Base-by-base conservation (phyloP, 2,329 filamentous ascomycete genomes). In the Neofusicoccum umdonicola region DNA sequence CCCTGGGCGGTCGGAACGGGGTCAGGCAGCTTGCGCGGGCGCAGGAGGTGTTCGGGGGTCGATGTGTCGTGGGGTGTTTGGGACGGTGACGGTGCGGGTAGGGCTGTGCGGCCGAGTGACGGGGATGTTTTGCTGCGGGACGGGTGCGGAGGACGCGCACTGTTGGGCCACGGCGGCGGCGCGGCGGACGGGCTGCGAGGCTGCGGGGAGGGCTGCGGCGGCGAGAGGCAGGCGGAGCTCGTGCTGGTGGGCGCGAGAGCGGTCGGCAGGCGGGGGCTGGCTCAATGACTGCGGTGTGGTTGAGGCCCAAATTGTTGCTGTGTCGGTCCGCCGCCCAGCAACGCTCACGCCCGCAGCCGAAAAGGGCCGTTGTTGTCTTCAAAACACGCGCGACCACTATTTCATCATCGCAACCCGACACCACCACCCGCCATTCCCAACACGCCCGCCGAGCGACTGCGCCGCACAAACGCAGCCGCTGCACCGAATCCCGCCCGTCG, bases 361-460 rank as follows among this genome's bases (percentile, higher is more conserved):
- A 41, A 58, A 44, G 60, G 47, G 48, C 60, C 60, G 60, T 39
- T 63, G 60, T 63, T 63, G 60, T 63, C 60, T 63, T 63, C 60
- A 63, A 63, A 63, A 63, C 60, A 63, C 60, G 8, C 37, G 39
- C 60, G 35, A 51, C 60, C 58, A 31, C 27, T 31, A 62, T 51
- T 50, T 51, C 48, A 52, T 44, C 39, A 51, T 52, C 41, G 35
- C 22, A n/a, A 54, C 60, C 48, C 37, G 19, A 63, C 60, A 52
- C 37, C 48, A 22, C 41, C 37, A 34, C 47, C 45, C 13, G 41
- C 15, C 37, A n/a, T 12, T 9, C 47, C 47, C 39, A 58, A 41
- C 35, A 45, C 13, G 19, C 22, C 27, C 15, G 39, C 39, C 2
- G 37, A 15, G 39, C 54, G 54, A 42, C 39, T 35, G 54, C 27